These are phyloP conservation scores for Penicillium bialowiezense DNA, from an alignment of 495 filamentous ascomycete genomes.

Conservation along the genomic window DNA sequence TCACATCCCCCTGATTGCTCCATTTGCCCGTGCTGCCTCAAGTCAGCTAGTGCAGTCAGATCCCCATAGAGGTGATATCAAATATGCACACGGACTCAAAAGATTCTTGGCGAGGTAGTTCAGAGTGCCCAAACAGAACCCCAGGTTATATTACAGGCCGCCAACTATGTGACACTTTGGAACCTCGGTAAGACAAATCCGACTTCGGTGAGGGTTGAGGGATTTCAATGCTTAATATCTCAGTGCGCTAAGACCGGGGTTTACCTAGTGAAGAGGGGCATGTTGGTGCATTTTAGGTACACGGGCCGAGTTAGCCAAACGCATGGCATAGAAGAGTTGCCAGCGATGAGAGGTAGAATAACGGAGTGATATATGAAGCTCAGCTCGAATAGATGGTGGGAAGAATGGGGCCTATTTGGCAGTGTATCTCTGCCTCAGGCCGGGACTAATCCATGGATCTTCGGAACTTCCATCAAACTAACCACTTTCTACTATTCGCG, in stretches of 20 bases:
- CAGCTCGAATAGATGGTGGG: no score
- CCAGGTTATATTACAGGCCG: background rate
- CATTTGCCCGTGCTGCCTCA: background rate
- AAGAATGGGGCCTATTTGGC: no score
- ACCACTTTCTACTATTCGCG: no score
- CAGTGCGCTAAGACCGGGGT: background rate
- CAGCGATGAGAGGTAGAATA: no score
- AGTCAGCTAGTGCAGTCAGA: background rate
- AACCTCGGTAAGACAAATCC: background rate
- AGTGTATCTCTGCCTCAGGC: no score
- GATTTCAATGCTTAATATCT: background rate
- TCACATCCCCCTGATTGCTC: background rate
- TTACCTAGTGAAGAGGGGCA: no score
- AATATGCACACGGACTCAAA: constrained; percentile 1
- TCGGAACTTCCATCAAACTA: no score
- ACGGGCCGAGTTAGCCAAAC: no score
- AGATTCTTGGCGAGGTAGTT: constrained; percentile 1
- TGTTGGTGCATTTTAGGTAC: no score
- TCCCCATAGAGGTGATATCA: background rate
- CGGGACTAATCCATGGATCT: no score
- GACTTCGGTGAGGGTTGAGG: background rate
- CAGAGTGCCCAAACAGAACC: background rate
- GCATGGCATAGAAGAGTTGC: no score
- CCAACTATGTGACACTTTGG: background rate
- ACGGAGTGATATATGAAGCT: no score